Evolutionary conservation across 768 basidiomycete genomes (phyloP).

Genomic region (Artomyces pyxidatus): DNA sequence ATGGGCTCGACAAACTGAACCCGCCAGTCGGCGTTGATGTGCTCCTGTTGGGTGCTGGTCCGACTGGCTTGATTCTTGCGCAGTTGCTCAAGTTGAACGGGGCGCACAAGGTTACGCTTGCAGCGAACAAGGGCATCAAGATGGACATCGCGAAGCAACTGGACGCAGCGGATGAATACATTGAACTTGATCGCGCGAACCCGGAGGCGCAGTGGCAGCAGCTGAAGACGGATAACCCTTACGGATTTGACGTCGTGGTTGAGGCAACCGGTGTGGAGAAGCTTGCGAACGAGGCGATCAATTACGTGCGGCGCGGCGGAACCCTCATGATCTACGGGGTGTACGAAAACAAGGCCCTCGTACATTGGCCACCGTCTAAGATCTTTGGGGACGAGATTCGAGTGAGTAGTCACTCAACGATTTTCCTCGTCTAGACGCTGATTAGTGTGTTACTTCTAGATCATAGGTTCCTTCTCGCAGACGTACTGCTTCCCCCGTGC

Average conservation of each 20-base stretch:
- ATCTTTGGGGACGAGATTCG: constrained; percentile 68
- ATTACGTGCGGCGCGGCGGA: constrained; percentile 81
- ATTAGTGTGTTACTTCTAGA: constrained; percentile 33
- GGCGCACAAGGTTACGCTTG: constrained; percentile 71
- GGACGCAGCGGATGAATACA: constrained; percentile 75
- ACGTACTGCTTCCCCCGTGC: constrained; percentile 87
- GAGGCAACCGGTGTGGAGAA: constrained; percentile 81
- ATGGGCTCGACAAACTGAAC: constrained; percentile 83
- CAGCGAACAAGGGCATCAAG: constrained; percentile 87
- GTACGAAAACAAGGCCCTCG: constrained; percentile 76
- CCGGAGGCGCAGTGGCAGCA: constrained; percentile 75
- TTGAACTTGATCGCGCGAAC: constrained; percentile 72
- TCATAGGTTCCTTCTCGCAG: constrained; percentile 88
- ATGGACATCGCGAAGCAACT: constrained; percentile 79
- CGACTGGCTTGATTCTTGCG: constrained; percentile 84
- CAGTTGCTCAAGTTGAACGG: constrained; percentile 86
- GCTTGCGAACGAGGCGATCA: constrained; percentile 81
- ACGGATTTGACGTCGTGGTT: constrained; percentile 85
- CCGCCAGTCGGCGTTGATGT: constrained; percentile 80
- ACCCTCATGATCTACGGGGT: constrained; percentile 88
- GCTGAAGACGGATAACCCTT: constrained; percentile 72
- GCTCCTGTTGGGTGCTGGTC: constrained; percentile 83
- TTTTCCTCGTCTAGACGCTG: not conserved
- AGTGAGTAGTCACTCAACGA: constrained; percentile 21
- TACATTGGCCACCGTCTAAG: constrained; percentile 83